Conservation (phyloP, 768 basidiomycete species). For the Lactarius hatsudake region DNA sequence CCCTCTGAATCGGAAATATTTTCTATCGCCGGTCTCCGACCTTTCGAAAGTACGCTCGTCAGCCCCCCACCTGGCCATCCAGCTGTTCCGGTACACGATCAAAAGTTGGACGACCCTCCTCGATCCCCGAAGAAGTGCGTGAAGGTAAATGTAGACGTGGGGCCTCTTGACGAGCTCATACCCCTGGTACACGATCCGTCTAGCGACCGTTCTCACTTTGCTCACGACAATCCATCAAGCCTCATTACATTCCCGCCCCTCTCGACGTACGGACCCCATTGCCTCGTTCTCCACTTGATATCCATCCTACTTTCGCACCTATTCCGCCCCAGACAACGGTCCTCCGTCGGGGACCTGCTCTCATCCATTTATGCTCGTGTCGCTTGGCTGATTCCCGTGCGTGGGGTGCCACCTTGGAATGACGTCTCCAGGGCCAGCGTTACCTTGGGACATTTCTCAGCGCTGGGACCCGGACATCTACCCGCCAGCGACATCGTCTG, state of each 20-base stretch:
- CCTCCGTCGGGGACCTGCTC: conserved; percentile 9
- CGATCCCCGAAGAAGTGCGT: conserved; percentile 10
- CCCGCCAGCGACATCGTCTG: conserved; percentile 9
- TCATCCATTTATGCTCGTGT: conserved; percentile 18
- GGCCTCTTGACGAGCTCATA: conserved; percentile 23
- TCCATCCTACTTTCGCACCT: not conserved
- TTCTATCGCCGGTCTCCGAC: conserved; percentile 2
- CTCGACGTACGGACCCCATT: not conserved
- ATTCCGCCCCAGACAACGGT: conserved; percentile 12
- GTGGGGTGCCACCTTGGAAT: conserved; percentile 18
- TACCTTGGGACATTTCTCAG: not conserved
- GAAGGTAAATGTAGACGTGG: conserved; percentile 15
- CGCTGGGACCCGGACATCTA: not conserved
- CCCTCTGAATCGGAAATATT: conserved; percentile 12
- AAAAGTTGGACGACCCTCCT: not conserved
- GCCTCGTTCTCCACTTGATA: not conserved
- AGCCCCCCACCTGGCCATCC: not conserved
- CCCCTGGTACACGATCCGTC: conserved; percentile 18
- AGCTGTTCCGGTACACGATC: not conserved
- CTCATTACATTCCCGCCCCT: conserved; percentile 23
- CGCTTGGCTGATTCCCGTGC: conserved; percentile 22
- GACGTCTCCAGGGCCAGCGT: conserved; percentile 8
- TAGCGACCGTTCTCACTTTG: not conserved
- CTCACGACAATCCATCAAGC: conserved; percentile 17
- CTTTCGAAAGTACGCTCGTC: conserved; percentile 6